phyloP scores from a whole-genome alignment of 2,329 filamentous ascomycete species.

The Botrytis squamosa region DNA sequence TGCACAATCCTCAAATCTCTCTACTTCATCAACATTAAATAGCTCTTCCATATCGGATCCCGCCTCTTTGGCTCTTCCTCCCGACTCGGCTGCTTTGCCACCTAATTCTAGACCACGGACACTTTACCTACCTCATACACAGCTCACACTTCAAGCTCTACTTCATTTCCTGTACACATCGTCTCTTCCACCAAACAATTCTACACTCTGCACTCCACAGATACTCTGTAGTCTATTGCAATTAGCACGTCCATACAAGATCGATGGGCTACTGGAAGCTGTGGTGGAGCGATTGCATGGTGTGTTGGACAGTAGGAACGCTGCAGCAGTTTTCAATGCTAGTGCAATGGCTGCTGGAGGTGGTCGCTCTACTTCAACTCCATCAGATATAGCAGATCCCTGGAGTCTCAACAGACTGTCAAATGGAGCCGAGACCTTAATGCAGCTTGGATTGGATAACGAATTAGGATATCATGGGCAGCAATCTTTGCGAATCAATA shows the following conservation, averaged over 20 bases:
- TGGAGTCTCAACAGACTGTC: constrained; percentile 41
- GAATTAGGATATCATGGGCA: constrained; percentile 28
- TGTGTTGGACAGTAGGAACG: constrained; percentile 87
- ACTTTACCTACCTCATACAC: constrained; percentile 89
- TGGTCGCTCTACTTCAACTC: constrained; percentile 71
- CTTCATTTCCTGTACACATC: constrained; percentile 94
- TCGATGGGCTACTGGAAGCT: constrained; percentile 89
- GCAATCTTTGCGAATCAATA: constrained; percentile 49
- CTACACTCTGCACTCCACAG: constrained; percentile 84
- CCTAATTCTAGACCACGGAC: constrained; percentile 72
- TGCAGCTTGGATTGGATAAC: constrained; percentile 28
- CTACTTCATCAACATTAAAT: constrained; percentile 47
- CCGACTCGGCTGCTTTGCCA: constrained; percentile 51
- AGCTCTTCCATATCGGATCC: constrained; percentile 28
- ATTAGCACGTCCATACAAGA: constrained; percentile 85
- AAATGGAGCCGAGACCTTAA: constrained; percentile 20
- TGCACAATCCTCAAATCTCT: constrained; percentile 47
- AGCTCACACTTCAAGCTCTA: constrained; percentile 83
- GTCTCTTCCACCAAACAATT: constrained; percentile 72
- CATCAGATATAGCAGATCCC: constrained; percentile 48
- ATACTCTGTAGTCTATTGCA: constrained; percentile 94
- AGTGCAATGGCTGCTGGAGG: constrained; percentile 97
- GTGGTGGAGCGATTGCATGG: constrained; percentile 88
- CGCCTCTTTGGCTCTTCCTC: constrained; percentile 27
- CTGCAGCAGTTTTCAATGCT: constrained; percentile 95